These are phyloP conservation scores for Cystobasidium slooffiae DNA, from an alignment of 1,284 basidiomycete genomes.

Conservation along the genomic window DNA sequence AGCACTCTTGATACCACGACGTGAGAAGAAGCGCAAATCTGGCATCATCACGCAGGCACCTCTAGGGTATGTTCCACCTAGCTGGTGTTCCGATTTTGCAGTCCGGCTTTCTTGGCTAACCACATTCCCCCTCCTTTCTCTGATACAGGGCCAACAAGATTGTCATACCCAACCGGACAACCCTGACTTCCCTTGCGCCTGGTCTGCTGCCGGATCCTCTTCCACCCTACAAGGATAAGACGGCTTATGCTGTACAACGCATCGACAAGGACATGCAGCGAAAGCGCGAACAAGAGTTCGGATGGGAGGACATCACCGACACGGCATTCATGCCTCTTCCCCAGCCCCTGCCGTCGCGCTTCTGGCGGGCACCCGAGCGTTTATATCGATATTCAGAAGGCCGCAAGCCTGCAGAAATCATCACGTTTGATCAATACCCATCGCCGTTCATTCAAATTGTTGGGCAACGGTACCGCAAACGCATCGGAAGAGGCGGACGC, in stretches of 20 bases:
- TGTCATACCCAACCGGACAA: slow-evolving; percentile 37
- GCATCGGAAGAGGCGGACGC: slow-evolving; percentile 79
- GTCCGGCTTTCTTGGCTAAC: background rate
- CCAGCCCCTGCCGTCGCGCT: slow-evolving; percentile 55
- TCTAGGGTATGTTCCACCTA: slow-evolving; percentile 8
- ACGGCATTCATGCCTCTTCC: slow-evolving; percentile 57
- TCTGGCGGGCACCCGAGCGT: slow-evolving; percentile 52
- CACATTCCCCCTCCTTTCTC: background rate
- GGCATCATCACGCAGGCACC: slow-evolving; percentile 52
- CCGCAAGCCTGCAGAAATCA: slow-evolving; percentile 41
- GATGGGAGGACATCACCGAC: slow-evolving; percentile 85
- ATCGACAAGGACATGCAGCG: slow-evolving; percentile 71
- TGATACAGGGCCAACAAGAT: slow-evolving; percentile 36
- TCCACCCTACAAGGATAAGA: slow-evolving; percentile 62
- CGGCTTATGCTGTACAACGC: slow-evolving; percentile 65
- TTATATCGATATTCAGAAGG: slow-evolving; percentile 43
- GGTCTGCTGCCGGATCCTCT: slow-evolving; percentile 42
- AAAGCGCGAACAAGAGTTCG: slow-evolving; percentile 69
- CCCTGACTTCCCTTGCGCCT: slow-evolving; percentile 17
- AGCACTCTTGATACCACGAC: slow-evolving; percentile 71
- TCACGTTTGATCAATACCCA: slow-evolving; percentile 48
- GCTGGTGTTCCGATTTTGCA: background rate
- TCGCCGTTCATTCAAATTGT: slow-evolving; percentile 49
- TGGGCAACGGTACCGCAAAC: slow-evolving; percentile 68
- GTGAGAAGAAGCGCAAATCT: slow-evolving; percentile 66